Evolutionary conservation across 495 filamentous ascomycete genomes (phyloP).

Genomic region (Staphylotrichum longicolle): DNA sequence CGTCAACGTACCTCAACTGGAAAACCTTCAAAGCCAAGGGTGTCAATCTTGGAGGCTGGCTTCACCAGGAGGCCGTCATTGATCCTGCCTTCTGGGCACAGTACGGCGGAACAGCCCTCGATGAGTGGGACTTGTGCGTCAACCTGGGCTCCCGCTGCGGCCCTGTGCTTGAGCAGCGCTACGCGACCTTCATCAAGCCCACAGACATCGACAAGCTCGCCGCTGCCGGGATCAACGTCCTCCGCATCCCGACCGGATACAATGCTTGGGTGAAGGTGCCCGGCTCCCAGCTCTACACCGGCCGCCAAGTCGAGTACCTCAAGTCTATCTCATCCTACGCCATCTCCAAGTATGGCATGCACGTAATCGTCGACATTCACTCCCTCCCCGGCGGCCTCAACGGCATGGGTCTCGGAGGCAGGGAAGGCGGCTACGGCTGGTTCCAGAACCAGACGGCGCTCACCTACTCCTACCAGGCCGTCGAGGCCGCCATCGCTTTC

Average conservation of each 20-base stretch:
- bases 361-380: no score
- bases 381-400: no score
- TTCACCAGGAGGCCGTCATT: slow-evolving; percentile 3
- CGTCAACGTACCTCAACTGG: background rate
- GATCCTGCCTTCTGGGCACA: slow-evolving; percentile 2
- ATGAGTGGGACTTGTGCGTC: slow-evolving; percentile 3
- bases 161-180: slow-evolving; percentile 2
- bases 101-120: background rate
- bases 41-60: slow-evolving; percentile 3
- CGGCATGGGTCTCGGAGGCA: no score
- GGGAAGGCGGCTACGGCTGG: no score
- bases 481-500: no score
- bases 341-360: no score
- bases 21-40: background rate
- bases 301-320: no score
- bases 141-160: slow-evolving; percentile 2
- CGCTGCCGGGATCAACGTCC: background rate
- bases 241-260: slow-evolving; percentile 2
- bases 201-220: background rate
- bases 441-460: no score
- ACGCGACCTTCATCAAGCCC: slow-evolving; percentile 4
- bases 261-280: background rate
- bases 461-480: no score
- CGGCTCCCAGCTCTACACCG: no score
- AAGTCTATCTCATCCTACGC: no score